Base-by-base conservation (phyloP, 1,284 basidiomycete species). In the Rhodofomes roseus region DNA sequence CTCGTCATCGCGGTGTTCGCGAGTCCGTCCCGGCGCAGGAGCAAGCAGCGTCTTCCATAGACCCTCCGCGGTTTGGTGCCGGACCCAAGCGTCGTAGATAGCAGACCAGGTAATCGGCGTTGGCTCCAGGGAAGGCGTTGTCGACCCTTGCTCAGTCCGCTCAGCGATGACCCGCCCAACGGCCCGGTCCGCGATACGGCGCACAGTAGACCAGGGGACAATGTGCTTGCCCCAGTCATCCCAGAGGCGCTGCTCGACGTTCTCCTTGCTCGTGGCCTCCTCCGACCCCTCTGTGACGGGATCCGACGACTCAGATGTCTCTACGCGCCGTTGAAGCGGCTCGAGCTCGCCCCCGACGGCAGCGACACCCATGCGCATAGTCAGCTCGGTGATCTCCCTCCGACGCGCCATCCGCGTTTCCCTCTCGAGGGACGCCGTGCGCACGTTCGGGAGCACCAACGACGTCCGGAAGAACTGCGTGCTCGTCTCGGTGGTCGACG, bases 351-450 rank as follows among this genome's bases (percentile, higher is more conserved):
- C 92, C 11, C 92, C 93, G 12, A 92, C 79, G 2, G 83, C 81
- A 31, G 87, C 86, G 25, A 94, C 78, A 8, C 85, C 93, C 82
- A 92, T 90, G 25, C 88, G 81, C 79, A 92, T 86, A 0, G 85
- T 86, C 46, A 93, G 73, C 64, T 90, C 85, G 69, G 93, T 95
- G 61, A 92, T 84, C 63, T 92, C 86, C 58, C 84, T 78, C 56
- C 92, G 80, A 39, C 89, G 78, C 2, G 76, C 71, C 60, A 87
- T 78, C 41, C 92, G 82, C 61, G 79, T 82, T 14, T 76, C 73
- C 48, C 78, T 80, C 70, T 95, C 93, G 11, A 77, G 72, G 0
- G 68, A 65, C 18, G 77, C 69, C 27, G 87, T 85, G 12, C 93
- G 82, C 7, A 76, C 70, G 18, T 76, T 71, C 5, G 93, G 93